Base-by-base conservation (phyloP, 2,329 filamentous ascomycete genomes). In the Aspergillus vadensis region DNA sequence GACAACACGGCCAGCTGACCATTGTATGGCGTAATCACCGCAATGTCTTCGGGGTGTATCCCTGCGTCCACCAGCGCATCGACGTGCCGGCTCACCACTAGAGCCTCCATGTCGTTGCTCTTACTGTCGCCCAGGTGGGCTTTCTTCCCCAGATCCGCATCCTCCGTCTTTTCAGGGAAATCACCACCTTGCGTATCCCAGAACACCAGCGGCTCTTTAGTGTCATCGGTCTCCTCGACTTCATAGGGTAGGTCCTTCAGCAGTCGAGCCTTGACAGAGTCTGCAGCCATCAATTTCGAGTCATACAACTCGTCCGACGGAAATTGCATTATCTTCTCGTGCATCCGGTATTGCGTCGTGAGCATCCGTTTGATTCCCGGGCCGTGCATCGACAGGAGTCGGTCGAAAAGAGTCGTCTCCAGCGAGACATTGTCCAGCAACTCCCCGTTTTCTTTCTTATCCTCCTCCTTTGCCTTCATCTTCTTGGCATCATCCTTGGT, bases 341-440 rank as follows among this genome's bases (percentile, higher is more conserved):
- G 92, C 95, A 99, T 99, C 39, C 95, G 92, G 76, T 99, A 99
- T 78, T 99, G 95, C 4, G 90, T 96, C 4, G 92, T 98, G 23
- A 99, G 85, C 91, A 98, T 97, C 55, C 91, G 84, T 80, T 98
- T 98, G 79, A 99, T 92, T 4, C 81, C 82, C 1, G 87, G 79
- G 0, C 95, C 95, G 72, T 99, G 91, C 15, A 97, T 81, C 5
- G 84, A 83, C 48, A 99, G 82, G 44, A 99, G 82, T 27, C 95
- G 86, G 75, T 98, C 94, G 74, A 99, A 99, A 30, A 99, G 82
- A 0, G 95, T 98, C n/a, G 84, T 91, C 71, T 97, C 93, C 5
- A 99, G 83, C 1, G 85, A 88, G 69, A 87, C 81, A 5, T 82
- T 83, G 60, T 84, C 25, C 25, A 55, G 30, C 81, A 14, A 77